Evolutionary conservation across 371 early-diverging fungal species (phyloP), one percentile per base, ranked within the genome.

Genomic region (Paraphysoderma sedebokerense): DNA sequence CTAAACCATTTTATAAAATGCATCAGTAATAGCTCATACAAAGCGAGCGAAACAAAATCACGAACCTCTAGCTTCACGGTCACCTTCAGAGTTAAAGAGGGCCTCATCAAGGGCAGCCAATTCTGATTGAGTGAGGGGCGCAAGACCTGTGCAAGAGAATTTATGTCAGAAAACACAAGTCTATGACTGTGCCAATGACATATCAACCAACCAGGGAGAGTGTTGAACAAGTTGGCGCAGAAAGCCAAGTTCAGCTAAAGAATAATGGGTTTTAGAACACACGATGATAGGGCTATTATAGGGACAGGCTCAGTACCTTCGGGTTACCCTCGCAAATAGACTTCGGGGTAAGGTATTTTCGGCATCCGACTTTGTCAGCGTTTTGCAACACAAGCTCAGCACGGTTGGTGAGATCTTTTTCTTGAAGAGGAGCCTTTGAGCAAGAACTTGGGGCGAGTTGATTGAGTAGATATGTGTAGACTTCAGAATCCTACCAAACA

Each of bases 61-160:
- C n/a, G n/a, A n/a, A n/a, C n/a, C n/a, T 65, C 95, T 70, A n/a
- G 93, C 87, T 63, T 93, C 95, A 48, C 95, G 85, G 59, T 90
- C 91, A 41, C 87, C 87, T 59, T 87, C 81, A 38, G 73, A 73
- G 57, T 79, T 79, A 66, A 87, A 87, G 48, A 80, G 57, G 49
- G 59, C 65, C 19, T 82, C 82, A 47, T 92, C 93, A 56, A 93
- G 72, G 57, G 84, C 82, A 30, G 91, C 81, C 60, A 59, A 37
- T 12, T 86, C 84, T 57, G 86, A 85, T 50, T 89, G 88, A 27
- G 82, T 63, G 46, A 90, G 76, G 45, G 85, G 83, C 45, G 76
- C 90, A 38, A 96, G 68, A 31, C 95, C 92, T n/a, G n/a, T n/a
- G n/a, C n/a, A n/a, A n/a, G n/a, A n/a, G n/a, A n/a, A n/a, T n/a